Percentiles rank a stretch among this genome's conserved stretches.
These are phyloP conservation scores for Hibiscus mutabilis DNA, from an alignment of 345 rosid genomes.

Conservation along the genomic window DNA sequence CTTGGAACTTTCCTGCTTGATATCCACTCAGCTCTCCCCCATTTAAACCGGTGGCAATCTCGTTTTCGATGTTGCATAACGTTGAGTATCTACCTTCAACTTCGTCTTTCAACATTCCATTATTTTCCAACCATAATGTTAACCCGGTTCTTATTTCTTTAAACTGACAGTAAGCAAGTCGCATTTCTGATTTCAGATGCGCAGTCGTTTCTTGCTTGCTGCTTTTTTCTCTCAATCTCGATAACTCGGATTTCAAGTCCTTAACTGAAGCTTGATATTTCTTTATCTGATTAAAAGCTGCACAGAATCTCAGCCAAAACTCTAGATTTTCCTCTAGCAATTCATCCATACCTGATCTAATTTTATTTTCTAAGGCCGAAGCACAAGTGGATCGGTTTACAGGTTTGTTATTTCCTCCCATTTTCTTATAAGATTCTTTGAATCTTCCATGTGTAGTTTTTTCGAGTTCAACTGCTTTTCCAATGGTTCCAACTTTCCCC, in stretches of 20 bases:
- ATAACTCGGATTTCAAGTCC: slow-evolving; percentile 53
- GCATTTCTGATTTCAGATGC: slow-evolving; percentile 37
- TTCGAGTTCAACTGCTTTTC: background rate
- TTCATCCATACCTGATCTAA: slow-evolving; percentile 60
- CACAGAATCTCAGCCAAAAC: slow-evolving; percentile 93
- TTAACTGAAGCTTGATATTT: slow-evolving; percentile 57
- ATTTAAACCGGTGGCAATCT: slow-evolving; percentile 30
- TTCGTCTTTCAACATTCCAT: slow-evolving; percentile 59
- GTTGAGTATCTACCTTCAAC: slow-evolving; percentile 48
- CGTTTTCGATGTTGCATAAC: slow-evolving; percentile 56
- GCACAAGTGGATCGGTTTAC: background rate
- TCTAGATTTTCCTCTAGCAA: slow-evolving; percentile 84
- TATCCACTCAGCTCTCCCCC: slow-evolving; percentile 41
- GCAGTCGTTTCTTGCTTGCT: slow-evolving; percentile 20
- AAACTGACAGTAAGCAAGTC: slow-evolving; percentile 64
- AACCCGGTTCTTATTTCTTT: slow-evolving; percentile 69
- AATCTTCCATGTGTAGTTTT: slow-evolving; percentile 9
- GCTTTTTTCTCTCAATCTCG: slow-evolving; percentile 29
- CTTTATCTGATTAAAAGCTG: slow-evolving; percentile 61
- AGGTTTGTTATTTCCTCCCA: slow-evolving; percentile 15
- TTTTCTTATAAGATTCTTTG: slow-evolving; percentile 22
- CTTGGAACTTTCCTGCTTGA: slow-evolving; percentile 79
- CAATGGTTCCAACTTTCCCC: slow-evolving; percentile 10
- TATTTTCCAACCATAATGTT: slow-evolving; percentile 74
- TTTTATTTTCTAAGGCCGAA: slow-evolving; percentile 49